A percentile compares a stretch with the other conserved stretches of the same genome.
Conservation (phyloP, 768 basidiomycete genomes). For the Termitomyces sp. region DNA sequence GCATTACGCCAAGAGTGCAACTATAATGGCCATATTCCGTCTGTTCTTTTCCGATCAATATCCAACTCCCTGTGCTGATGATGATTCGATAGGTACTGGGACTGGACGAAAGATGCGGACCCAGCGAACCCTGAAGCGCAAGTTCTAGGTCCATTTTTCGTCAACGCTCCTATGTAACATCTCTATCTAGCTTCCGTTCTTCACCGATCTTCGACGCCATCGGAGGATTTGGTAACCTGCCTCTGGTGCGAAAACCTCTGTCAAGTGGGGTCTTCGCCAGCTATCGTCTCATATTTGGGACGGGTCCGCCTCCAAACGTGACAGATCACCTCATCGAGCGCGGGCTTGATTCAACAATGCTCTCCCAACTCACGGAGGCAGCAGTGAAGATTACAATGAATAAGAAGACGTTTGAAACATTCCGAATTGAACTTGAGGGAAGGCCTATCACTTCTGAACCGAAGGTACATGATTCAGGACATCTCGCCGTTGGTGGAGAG, state of each 20-base stretch:
- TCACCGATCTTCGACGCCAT: constrained; percentile 30
- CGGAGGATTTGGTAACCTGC: constrained; percentile 33
- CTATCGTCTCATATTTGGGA: constrained; percentile 26
- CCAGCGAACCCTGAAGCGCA: constrained; percentile 14
- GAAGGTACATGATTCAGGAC: constrained; percentile 30
- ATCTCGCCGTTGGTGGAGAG: constrained; percentile 28
- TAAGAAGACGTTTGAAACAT: constrained; percentile 23
- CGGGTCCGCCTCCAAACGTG: constrained; percentile 23
- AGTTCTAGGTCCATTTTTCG: not conserved
- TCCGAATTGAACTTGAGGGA: constrained; percentile 32
- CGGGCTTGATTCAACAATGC: constrained; percentile 16
- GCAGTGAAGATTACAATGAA: constrained; percentile 12
- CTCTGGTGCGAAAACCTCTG: constrained; percentile 20
- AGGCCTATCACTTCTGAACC: constrained; percentile 17
- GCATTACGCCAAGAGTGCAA: constrained; percentile 21
- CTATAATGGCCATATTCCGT: constrained; percentile 21
- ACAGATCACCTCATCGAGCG: constrained; percentile 27
- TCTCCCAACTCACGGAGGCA: constrained; percentile 17
- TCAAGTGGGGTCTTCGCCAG: constrained; percentile 28
- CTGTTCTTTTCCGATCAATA: not conserved
- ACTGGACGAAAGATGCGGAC: constrained; percentile 32
- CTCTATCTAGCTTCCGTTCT: constrained; percentile 18
- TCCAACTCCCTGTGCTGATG: not conserved
- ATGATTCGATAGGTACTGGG: constrained; percentile 27
- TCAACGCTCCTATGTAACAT: not conserved